Base-by-base conservation (phyloP, 192 early-diverging fungal genomes). In the Cetraspora pellucida region DNA sequence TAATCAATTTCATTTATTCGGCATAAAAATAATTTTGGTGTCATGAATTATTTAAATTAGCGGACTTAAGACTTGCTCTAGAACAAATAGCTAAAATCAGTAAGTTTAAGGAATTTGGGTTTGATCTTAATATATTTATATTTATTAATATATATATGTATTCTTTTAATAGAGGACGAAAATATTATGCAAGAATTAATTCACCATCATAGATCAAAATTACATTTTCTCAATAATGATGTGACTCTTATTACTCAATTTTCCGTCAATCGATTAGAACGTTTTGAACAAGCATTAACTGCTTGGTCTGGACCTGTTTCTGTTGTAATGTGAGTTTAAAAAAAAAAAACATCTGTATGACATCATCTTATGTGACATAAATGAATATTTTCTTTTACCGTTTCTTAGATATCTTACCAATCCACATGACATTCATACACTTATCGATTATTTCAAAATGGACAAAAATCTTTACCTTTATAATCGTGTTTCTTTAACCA, bases 301-400 rank as follows among this genome's bases (percentile, higher is more conserved):
- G 77, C 60, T 21, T 88, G 87, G 87, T 23, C 46, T n/a, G 87
- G 87, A 43, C 87, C 87, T 3, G 77, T 85, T 16, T 82, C 85
- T 4, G 70, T 79, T 21, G 81, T 83, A 4, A 85, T 88, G 87
- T 82, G 74, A 43, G 78, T 11, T 17, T 52, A 10, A 1, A 37
- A 37, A 37, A 37, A 37, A 37, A 37, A 37, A 37, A 6, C 7
- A 37, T 37, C 0, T 37, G 7, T 37, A 37, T 37, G 5, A n/a
- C n/a, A n/a, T n/a, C 5, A 37, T 37, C 1, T 37, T 37, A 37
- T 37, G 5, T 37, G 31, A 37, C 31, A 37, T 37, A 37, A 37
- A 37, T 37, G 1, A 37, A 3, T 5, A 37, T 5, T 5, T 5
- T 37, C 5, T 37, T 37, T 37, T 37, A 37, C 1, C 31, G 31